These are phyloP conservation scores for Mycena kentingensis DNA, from an alignment of 768 basidiomycete genomes.

Conservation along the genomic window DNA sequence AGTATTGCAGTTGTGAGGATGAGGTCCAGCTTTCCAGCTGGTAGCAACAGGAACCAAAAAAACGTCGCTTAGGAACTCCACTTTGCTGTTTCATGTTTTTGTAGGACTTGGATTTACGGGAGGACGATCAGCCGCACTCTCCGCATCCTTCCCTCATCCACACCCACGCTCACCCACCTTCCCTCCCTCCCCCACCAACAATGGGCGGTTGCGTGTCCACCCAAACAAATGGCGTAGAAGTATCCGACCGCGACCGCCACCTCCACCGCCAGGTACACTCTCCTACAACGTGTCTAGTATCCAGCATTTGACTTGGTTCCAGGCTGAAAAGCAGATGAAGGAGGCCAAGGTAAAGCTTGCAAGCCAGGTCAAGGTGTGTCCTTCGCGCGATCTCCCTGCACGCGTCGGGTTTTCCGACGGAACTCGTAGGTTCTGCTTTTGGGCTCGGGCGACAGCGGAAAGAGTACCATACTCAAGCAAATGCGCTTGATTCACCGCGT, in stretches of 20 bases:
- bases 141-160: neutral
- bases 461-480: constrained; percentile 95
- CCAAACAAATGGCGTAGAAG: constrained; percentile 44
- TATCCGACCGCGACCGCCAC: constrained; percentile 68
- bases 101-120: too few relatives aligned
- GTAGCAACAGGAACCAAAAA: too few relatives aligned
- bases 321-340: constrained; percentile 75
- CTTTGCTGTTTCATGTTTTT: too few relatives aligned
- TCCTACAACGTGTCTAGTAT: too few relatives aligned
- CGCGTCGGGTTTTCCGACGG: constrained; percentile 2
- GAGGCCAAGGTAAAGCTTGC: constrained; percentile 77
- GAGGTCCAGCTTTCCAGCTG: too few relatives aligned
- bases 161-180: neutral
- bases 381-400: neutral
- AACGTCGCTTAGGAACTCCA: too few relatives aligned
- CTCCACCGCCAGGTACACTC: constrained; percentile 66
- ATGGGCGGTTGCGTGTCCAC: constrained; percentile 87
- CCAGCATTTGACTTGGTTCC: too few relatives aligned
- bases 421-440: constrained; percentile 72
- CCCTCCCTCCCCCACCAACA: neutral
- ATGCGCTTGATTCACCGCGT: constrained; percentile 94
- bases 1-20: too few relatives aligned
- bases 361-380: constrained; percentile 71
- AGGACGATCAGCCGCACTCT: too few relatives aligned
- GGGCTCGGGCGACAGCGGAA: constrained; percentile 92